These are phyloP conservation scores for Fraxinus americana DNA, from an alignment of 257 asterid genomes.

Conservation along the genomic window DNA sequence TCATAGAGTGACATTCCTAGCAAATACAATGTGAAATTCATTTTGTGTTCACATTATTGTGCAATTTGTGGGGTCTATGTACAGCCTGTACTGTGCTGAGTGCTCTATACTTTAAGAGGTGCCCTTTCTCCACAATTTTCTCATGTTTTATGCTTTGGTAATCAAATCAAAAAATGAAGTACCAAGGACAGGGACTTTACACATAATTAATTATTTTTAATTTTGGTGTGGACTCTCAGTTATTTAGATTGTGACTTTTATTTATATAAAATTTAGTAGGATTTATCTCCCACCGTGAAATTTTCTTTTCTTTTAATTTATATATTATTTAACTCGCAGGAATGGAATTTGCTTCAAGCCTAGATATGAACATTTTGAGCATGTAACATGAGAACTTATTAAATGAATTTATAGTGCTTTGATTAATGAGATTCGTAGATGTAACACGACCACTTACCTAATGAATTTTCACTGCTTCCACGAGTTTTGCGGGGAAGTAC, in stretches of 20 bases:
- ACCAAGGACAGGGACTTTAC: not conserved
- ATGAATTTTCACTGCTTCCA: too few species aligned
- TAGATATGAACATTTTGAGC: not conserved
- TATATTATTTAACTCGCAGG: not conserved
- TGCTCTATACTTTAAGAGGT: not conserved
- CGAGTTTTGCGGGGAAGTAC: too few species aligned
- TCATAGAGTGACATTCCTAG: too few species aligned
- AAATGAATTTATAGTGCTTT: too few species aligned
- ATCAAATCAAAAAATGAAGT: not conserved
- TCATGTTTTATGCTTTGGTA: not conserved
- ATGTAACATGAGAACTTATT: too few species aligned
- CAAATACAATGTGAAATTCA: not conserved
- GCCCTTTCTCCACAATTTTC: not conserved
- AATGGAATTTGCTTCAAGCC: not conserved
- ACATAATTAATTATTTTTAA: not conserved
- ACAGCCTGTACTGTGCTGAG: not conserved
- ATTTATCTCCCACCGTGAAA: not conserved
- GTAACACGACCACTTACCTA: too few species aligned
- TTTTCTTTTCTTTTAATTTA: not conserved
- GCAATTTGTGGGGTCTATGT: not conserved
- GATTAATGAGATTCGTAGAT: too few species aligned
- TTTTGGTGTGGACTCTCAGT: not conserved
- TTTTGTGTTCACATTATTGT: not conserved
- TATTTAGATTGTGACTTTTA: not conserved
- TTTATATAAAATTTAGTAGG: not conserved